Conservation (phyloP, 495 filamentous ascomycete species). For the Lasiosphaeria hispida region DNA sequence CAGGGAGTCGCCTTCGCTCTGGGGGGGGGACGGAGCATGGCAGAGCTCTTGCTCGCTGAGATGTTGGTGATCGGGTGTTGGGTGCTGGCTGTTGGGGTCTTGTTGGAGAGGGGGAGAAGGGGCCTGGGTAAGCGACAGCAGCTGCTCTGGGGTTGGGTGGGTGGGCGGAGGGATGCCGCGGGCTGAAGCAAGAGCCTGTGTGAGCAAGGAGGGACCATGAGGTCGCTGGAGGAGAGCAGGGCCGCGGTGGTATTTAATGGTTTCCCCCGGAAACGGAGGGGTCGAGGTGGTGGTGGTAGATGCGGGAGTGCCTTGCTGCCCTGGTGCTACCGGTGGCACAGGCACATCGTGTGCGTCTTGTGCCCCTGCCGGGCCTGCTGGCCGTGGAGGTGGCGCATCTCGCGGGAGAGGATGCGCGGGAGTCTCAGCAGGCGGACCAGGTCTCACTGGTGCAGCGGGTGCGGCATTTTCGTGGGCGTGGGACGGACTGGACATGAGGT, state of each 20-base stretch:
- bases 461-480: conserved; percentile 48
- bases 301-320: conserved; percentile 23
- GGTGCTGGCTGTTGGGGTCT: conserved; percentile 13
- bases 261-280: conserved; percentile 27
- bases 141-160: conserved; percentile 21
- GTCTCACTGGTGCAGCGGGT: conserved; percentile 48
- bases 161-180: conserved; percentile 40
- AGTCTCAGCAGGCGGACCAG: conserved; percentile 28
- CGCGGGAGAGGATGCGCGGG: conserved; percentile 2
- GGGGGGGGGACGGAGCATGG: conserved; percentile 27
- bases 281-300: conserved; percentile 25
- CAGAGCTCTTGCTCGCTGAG: conserved; percentile 23
- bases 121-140: conserved; percentile 24
- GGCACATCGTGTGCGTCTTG: conserved; percentile 18
- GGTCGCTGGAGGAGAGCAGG: conserved; percentile 38
- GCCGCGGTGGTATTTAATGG: conserved; percentile 47
- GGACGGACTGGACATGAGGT: conserved; percentile 50
- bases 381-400: conserved; percentile 13
- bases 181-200: conserved; percentile 52
- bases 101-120: conserved; percentile 18
- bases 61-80: conserved; percentile 11
- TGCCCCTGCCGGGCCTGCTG: conserved; percentile 12
- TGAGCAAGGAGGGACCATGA: conserved; percentile 48
- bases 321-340: conserved; percentile 29
- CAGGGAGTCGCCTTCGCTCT: conserved; percentile 30